Evolutionary conservation across 352 stramenopile species (phyloP), one percentile per base, ranked within the genome.

Genomic region (Plasmopara viticola): DNA sequence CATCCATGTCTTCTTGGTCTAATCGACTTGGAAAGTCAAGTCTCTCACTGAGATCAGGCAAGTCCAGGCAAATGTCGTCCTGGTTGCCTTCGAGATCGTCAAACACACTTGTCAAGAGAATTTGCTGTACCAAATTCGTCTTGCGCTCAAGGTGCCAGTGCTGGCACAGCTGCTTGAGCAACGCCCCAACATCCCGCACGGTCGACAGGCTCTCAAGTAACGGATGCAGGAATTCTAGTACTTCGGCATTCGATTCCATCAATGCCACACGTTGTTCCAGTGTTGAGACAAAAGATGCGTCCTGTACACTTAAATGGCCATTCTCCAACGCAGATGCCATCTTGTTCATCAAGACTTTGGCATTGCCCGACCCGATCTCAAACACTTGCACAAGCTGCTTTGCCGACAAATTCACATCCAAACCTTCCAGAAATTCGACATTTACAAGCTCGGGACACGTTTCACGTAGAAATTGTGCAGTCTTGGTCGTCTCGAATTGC

Each of bases 41-140:
- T 49, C 72, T 60, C 7, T 63, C 77, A 53, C 56, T 57, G 40
- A 89, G 68, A 20, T 74, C 53, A 15, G 81, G 79, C 44, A 90
- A 60, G 37, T 81, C 74, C 13, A 68, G 45, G 33, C 89, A 53
- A 15, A 90, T 78, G 12, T 87, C 84, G 44, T 90, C 78, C 34
- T 86, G 78, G 42, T 86, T 78, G 37, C 81, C 84, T n/a, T 94
- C 81, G 4, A 94, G 51, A 40, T 94, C 84, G 44, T 94, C 81
- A 54, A 92, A 90, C 5, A 90, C 69, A 8, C 67, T 64, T 10
- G 72, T 87, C 9, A 93, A 60, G 47, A 94, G 48, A 10, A 94
- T 53, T 28, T 87, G 68, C 60, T 94, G 84, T 15, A 94, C 75
- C 13, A 94, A 59, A 8, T 69, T 43, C 3, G 54, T 51, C 34